A percentile compares a stretch with the other conserved stretches of the same genome.
phyloP scores from a whole-genome alignment of 768 basidiomycete genomes.

The Dacryopinax spathularia region DNA sequence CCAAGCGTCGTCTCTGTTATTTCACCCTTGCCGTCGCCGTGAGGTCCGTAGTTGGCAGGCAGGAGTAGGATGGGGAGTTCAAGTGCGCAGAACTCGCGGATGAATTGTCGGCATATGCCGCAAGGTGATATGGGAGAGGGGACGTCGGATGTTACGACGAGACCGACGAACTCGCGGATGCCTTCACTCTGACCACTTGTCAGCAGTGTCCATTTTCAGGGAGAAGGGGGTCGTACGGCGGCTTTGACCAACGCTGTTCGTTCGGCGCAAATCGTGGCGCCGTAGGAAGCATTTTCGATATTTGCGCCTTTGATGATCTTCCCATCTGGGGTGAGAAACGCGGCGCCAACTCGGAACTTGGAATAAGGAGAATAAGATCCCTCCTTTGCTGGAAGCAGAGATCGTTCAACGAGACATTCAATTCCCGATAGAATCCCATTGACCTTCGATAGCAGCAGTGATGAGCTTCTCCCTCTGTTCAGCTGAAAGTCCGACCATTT shows the following conservation, averaged over 20 bases:
- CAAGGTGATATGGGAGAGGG: constrained; percentile 61
- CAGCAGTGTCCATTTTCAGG: neutral
- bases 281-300: constrained; percentile 87
- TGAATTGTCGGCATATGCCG: constrained; percentile 84
- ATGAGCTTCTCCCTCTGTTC: constrained; percentile 40
- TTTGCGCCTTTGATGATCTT: constrained; percentile 73
- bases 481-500: constrained; percentile 23
- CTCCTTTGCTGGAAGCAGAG: constrained; percentile 27
- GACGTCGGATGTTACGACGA: constrained; percentile 73
- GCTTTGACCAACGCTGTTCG: constrained; percentile 92
- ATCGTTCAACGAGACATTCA: neutral
- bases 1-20: constrained; percentile 52
- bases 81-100: constrained; percentile 69
- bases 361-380: constrained; percentile 74
- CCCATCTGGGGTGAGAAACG: constrained; percentile 56
- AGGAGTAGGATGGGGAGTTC: constrained; percentile 61
- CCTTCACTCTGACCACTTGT: constrained; percentile 55
- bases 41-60: constrained; percentile 41
- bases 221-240: constrained; percentile 40
- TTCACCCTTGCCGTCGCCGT: constrained; percentile 25
- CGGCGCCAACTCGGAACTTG: constrained; percentile 85
- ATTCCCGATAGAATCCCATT: neutral
- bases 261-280: constrained; percentile 86
- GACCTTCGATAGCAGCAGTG: constrained; percentile 46
- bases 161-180: constrained; percentile 47